Conservation (phyloP, 208 protist genomes). For the Crithidia fasciculata region DNA sequence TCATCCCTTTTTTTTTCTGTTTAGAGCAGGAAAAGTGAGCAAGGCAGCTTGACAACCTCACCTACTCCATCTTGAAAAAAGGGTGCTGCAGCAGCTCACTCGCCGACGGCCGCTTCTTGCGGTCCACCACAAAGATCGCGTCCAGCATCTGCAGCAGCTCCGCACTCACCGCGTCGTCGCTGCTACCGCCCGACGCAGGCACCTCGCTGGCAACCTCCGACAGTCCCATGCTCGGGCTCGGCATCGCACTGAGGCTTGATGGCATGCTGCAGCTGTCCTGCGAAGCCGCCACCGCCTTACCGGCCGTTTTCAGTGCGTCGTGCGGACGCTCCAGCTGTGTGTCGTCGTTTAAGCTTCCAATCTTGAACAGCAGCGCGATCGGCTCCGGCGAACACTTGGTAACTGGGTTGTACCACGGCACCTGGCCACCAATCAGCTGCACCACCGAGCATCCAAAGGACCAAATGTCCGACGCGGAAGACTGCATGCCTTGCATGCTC, state of each 20-base stretch:
- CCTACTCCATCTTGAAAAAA: slow-evolving; percentile 35
- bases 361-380: slow-evolving; percentile 65
- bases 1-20: too few relatives aligned
- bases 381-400: slow-evolving; percentile 26
- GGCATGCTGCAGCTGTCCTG: not conserved
- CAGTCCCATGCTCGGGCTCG: not conserved
- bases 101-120: slow-evolving; percentile 51
- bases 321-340: slow-evolving; percentile 41
- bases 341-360: slow-evolving; percentile 50
- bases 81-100: slow-evolving; percentile 59
- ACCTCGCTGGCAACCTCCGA: not conserved
- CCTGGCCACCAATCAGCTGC: slow-evolving; percentile 62
- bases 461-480: slow-evolving; percentile 85
- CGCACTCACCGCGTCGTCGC: slow-evolving; percentile 3
- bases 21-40: too few relatives aligned
- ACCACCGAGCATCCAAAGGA: slow-evolving; percentile 79
- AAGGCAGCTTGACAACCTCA: too few relatives aligned
- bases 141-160: slow-evolving; percentile 53
- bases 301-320: slow-evolving; percentile 23
- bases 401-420: slow-evolving; percentile 55
- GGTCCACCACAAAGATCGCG: slow-evolving; percentile 50
- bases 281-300: not conserved
- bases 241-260: not conserved
- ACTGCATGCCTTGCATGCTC: slow-evolving; percentile 58
- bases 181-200: not conserved